Evolutionary conservation across 169 alveolate species (phyloP).

Genomic region (Plasmodium blacklocki): DNA sequence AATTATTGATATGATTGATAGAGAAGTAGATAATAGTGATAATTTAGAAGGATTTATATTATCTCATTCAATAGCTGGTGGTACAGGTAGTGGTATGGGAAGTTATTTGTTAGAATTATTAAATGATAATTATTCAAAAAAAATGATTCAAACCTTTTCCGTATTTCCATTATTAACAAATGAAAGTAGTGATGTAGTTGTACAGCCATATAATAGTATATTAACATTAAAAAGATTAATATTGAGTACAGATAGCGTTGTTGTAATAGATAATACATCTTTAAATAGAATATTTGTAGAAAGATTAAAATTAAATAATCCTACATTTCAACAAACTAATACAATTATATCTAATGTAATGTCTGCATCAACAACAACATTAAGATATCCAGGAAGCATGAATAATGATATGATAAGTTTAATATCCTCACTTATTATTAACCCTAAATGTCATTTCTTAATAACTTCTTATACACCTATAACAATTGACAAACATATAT

Average conservation of each 20-base stretch:
- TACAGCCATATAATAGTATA: constrained; percentile 98
- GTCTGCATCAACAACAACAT: constrained; percentile 85
- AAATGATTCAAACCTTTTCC: constrained; percentile 89
- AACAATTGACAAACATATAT: constrained; percentile 77
- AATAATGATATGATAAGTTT: constrained; percentile 97
- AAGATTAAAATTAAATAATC: constrained; percentile 89
- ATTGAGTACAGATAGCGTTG: constrained; percentile 97
- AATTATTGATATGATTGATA: constrained; percentile 97
- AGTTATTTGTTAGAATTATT: constrained; percentile 96
- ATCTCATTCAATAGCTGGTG: constrained; percentile 98
- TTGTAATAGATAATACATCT: constrained; percentile 98
- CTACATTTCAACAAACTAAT: constrained; percentile 63
- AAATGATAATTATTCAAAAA: constrained; percentile 96
- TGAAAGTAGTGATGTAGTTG: constrained; percentile 98
- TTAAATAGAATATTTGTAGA: constrained; percentile 97
- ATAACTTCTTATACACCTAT: constrained; percentile 99
- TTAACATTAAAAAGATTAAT: constrained; percentile 92
- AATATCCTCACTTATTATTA: constrained; percentile 97
- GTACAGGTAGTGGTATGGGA: constrained; percentile 99
- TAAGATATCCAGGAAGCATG: constrained; percentile 98
- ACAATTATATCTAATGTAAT: constrained; percentile 84
- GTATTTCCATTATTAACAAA: constrained; percentile 95
- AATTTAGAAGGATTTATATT: constrained; percentile 98
- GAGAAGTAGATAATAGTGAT: constrained; percentile 99
- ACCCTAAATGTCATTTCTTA: constrained; percentile 99